Evolutionary conservation across 768 basidiomycete species (phyloP), one percentile per base, ranked within the genome.

Genomic region (Mycena rosella): DNA sequence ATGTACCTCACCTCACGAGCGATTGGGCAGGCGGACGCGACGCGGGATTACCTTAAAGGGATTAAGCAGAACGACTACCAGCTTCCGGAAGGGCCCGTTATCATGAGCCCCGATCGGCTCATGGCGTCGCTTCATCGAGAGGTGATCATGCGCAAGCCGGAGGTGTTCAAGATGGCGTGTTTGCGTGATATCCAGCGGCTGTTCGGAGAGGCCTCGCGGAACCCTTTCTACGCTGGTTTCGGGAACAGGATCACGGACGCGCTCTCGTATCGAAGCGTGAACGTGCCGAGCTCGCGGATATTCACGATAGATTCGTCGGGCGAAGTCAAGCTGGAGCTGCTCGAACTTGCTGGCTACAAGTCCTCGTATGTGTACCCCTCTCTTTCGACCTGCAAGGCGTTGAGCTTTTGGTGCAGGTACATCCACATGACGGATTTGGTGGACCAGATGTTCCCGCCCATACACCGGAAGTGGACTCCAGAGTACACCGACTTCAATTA

Each of bases 161-260:
- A 99, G 76, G 88, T 99, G n/a, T 99, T 99, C 87, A 99, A 99
- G 82, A 99, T 99, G 98, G 96, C 97, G 2, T 98, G 96, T 80
- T 81, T 99, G 65, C 87, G 96, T 47, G 98, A 99, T 80, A 97
- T 99, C 60, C 94, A 94, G 71, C 85, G 96, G 24, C 78, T 99
- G 8, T 99, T 98, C 75, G 93, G 93, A 7, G 88, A 90, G 40
- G 84, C 84, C 30, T 80, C 83, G 34, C 84, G 87, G 69, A 91
- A 88, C 70, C 92, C 96, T 0, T 99, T 99, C 82, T 99, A 96
- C 75, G 95, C 96, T 42, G 98, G 98, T 2, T 99, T 99, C 77
- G 98, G 98, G 8, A 99, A 99, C 75, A 89, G 97, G 36, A 98
- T 99, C 73, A 99, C 98, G 18, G 98, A 99, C 78, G 98, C 98